Percentiles rank a stretch among this genome's conserved stretches.
phyloP scores from a whole-genome alignment of 495 filamentous ascomycete species.

The Xylaria sp. region DNA sequence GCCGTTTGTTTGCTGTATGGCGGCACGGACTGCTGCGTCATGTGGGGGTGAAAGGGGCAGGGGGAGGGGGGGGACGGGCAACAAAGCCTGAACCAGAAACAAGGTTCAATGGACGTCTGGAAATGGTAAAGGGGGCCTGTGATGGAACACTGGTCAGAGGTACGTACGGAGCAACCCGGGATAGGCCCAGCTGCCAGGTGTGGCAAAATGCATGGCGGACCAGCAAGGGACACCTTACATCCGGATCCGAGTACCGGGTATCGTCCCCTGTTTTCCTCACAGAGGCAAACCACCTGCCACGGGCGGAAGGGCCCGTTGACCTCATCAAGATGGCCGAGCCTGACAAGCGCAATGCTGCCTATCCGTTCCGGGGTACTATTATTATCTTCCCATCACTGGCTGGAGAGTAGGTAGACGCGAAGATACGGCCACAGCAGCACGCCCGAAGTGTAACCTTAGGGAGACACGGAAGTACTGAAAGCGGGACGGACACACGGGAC shows the following conservation, averaged over 20 bases:
- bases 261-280: neutral
- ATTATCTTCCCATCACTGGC: neutral
- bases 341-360: neutral
- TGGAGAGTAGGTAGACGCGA: neutral
- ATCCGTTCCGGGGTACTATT: neutral
- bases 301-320: neutral
- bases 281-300: neutral
- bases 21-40: neutral
- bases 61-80: neutral
- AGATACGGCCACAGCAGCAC: neutral
- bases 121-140: neutral
- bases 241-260: constrained; percentile 28
- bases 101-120: neutral
- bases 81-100: neutral
- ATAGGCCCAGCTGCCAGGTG: constrained; percentile 17
- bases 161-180: neutral
- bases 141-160: neutral
- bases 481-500: neutral
- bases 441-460: constrained; percentile 14
- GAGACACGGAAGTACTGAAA: constrained; percentile 10
- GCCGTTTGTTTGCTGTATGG: neutral
- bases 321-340: neutral
- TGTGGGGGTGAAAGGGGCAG: constrained; percentile 8
- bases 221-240: constrained; percentile 12
- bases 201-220: constrained; percentile 1